These are phyloP conservation scores for Stenocarpella maydis DNA, from an alignment of 2,329 filamentous ascomycete species.

Conservation along the genomic window DNA sequence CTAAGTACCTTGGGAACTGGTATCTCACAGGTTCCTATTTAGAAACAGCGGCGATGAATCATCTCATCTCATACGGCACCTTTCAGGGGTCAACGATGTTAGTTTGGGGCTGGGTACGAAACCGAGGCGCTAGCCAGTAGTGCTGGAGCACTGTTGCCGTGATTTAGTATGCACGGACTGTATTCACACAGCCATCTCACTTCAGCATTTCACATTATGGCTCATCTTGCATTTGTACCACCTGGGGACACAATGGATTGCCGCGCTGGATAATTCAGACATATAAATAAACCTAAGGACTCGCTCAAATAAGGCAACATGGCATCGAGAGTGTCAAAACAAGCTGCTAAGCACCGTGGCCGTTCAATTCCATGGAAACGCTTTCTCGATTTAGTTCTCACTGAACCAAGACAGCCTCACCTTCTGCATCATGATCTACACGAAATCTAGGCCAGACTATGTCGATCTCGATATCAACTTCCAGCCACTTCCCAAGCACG, in stretches of 20 bases:
- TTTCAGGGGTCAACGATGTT: not conserved
- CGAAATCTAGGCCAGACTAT: not conserved
- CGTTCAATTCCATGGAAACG: not conserved
- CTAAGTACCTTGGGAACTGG: too few relatives aligned
- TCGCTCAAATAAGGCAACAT: not conserved
- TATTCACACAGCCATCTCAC: not conserved
- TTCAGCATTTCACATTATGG: slow-evolving; percentile 4
- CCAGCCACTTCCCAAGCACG: not conserved
- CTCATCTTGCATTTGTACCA: not conserved
- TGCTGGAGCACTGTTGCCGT: too few relatives aligned
- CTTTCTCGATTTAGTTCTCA: not conserved
- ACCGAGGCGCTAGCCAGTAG: too few relatives aligned
- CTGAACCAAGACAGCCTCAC: too few relatives aligned
- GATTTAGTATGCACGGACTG: too few relatives aligned
- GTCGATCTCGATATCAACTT: not conserved
- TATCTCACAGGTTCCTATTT: not conserved
- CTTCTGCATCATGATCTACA: not conserved
- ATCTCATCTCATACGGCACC: not conserved
- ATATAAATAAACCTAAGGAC: not conserved
- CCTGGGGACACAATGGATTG: too few relatives aligned
- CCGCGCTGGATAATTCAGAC: not conserved
- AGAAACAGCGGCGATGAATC: slow-evolving; percentile 19
- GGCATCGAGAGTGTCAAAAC: not conserved
- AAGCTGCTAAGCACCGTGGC: not conserved
- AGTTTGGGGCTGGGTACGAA: not conserved